Percentiles rank a stretch among this genome's conserved stretches.
These are phyloP conservation scores for Berkeleyomyces rouxiae DNA, from an alignment of 2,329 filamentous ascomycete species.

Conservation along the genomic window DNA sequence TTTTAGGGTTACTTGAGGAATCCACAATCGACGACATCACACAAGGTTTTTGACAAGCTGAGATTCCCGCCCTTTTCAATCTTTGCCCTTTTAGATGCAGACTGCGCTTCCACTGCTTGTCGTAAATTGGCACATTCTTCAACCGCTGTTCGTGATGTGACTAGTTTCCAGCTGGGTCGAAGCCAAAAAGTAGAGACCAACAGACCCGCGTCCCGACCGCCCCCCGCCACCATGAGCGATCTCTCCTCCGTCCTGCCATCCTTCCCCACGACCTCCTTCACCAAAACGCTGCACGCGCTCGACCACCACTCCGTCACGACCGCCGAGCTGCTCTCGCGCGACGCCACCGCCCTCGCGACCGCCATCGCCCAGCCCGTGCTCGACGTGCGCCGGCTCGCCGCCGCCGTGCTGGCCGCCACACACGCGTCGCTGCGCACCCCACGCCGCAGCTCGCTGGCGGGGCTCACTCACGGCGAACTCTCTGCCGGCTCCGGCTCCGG, in stretches of 20 bases:
- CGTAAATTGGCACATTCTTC: not conserved
- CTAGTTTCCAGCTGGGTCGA: not conserved
- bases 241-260: constrained; percentile 65
- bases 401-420: constrained; percentile 48
- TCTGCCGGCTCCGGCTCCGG: not conserved
- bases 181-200: not conserved
- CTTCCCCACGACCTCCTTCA: constrained; percentile 50
- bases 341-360: constrained; percentile 68
- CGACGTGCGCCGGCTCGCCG: constrained; percentile 59
- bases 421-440: constrained; percentile 38
- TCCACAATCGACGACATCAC: constrained; percentile 13
- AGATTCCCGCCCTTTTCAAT: not conserved
- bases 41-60: not conserved
- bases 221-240: constrained; percentile 56
- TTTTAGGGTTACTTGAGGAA: not conserved
- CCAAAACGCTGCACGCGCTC: constrained; percentile 60
- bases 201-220: no score
- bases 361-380: constrained; percentile 66
- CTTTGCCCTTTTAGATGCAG: not conserved
- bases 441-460: not conserved
- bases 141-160: not conserved
- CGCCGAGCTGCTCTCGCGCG: constrained; percentile 70
- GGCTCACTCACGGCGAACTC: not conserved
- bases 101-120: not conserved
- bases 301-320: constrained; percentile 65